phyloP scores from a whole-genome alignment of 2,329 filamentous ascomycete genomes.

The Didymella lethalis region DNA sequence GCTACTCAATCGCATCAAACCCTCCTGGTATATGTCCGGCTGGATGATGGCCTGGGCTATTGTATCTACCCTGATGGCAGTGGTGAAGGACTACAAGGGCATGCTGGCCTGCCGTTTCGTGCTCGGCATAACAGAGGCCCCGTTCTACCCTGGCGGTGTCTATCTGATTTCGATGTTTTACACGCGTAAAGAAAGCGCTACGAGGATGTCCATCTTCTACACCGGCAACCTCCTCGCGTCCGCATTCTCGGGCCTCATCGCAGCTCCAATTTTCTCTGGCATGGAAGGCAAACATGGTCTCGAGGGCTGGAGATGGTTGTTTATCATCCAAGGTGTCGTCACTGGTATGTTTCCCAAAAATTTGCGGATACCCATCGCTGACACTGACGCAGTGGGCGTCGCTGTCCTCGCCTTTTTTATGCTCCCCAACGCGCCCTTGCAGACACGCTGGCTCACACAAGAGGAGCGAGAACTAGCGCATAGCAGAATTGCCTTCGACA shows the following conservation, averaged over 20 bases:
- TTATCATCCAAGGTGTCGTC: slow-evolving; percentile 52
- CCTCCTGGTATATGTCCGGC: slow-evolving; percentile 40
- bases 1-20: slow-evolving; percentile 48
- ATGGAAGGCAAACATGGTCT: slow-evolving; percentile 53
- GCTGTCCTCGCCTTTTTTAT: slow-evolving; percentile 29
- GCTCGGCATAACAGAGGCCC: slow-evolving; percentile 41
- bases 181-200: slow-evolving; percentile 47
- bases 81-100: slow-evolving; percentile 42
- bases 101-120: slow-evolving; percentile 40
- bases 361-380: not conserved
- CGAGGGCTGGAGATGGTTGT: slow-evolving; percentile 55
- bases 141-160: slow-evolving; percentile 46
- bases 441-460: slow-evolving; percentile 53
- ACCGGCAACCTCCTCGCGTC: slow-evolving; percentile 52
- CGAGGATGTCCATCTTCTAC: slow-evolving; percentile 47
- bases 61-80: slow-evolving; percentile 40
- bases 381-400: slow-evolving; percentile 9
- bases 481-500: slow-evolving; percentile 52
- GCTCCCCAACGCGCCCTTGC: slow-evolving; percentile 28
- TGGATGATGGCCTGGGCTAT: slow-evolving; percentile 49
- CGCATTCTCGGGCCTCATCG: slow-evolving; percentile 54
- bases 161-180: slow-evolving; percentile 50
- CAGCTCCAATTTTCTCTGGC: slow-evolving; percentile 45
- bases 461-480: slow-evolving; percentile 51
- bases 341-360: slow-evolving; percentile 31